These are phyloP conservation scores for Linanthus parryae DNA, from an alignment of 148 eudicot genomes.

Conservation along the genomic window DNA sequence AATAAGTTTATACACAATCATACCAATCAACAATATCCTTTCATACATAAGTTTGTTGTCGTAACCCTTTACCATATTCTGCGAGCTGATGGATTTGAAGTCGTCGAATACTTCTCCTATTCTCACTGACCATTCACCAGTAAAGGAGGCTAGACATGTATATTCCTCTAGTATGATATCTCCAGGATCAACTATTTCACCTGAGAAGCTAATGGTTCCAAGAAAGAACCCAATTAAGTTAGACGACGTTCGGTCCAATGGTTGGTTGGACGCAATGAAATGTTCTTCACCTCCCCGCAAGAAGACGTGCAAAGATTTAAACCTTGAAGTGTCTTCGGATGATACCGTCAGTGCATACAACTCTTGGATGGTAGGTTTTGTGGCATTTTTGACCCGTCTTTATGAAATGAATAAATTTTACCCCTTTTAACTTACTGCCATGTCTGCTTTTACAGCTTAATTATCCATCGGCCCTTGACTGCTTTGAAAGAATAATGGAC, in stretches of 20 bases:
- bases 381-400: no score
- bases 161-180: constrained; percentile 36
- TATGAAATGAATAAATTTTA: no score
- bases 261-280: constrained; percentile 88
- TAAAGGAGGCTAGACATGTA: constrained; percentile 56
- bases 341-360: constrained; percentile 47
- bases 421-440: no score
- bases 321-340: constrained; percentile 38
- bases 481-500: constrained; percentile 36
- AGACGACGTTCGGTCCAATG: constrained; percentile 74
- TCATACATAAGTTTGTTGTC: neutral
- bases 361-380: constrained; percentile 57
- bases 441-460: no score
- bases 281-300: constrained; percentile 86
- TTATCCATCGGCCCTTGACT: constrained; percentile 74
- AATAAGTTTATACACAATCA: neutral
- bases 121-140: constrained; percentile 55
- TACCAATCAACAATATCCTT: constrained; percentile 1
- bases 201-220: constrained; percentile 30
- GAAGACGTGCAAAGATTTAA: constrained; percentile 48
- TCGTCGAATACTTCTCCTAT: constrained; percentile 61
- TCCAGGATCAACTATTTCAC: constrained; percentile 40
- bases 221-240: constrained; percentile 54
- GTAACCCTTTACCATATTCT: neutral
- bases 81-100: constrained; percentile 42